Evolutionary conservation across 2,329 filamentous ascomycete species (phyloP).

Genomic region (Rhexocercosporidium sp.): DNA sequence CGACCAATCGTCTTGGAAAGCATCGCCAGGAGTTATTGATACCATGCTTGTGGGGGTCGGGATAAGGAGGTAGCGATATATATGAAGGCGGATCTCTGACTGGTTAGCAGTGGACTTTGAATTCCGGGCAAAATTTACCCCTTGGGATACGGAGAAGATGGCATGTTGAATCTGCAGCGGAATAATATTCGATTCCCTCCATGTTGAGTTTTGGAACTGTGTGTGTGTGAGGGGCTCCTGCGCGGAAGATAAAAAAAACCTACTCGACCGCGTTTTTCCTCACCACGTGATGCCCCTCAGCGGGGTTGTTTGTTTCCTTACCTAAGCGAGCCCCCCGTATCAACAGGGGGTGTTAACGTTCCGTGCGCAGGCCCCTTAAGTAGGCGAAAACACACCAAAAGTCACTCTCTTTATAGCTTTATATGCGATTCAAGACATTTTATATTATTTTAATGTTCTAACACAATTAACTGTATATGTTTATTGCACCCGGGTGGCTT

Average conservation of each 20-base stretch:
- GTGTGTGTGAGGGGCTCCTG: neutral
- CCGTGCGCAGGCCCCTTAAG: too few relatives aligned
- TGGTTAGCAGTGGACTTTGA: neutral
- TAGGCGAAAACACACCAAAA: too few relatives aligned
- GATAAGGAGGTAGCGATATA: conserved; percentile 13
- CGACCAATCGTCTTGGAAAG: conserved; percentile 1
- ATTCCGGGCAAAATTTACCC: neutral
- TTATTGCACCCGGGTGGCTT: too few relatives aligned
- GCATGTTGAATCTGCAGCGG: conserved; percentile 2
- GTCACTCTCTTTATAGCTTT: too few relatives aligned
- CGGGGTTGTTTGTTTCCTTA: neutral
- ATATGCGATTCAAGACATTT: too few relatives aligned
- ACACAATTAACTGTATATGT: too few relatives aligned
- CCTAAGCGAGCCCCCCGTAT: too few relatives aligned
- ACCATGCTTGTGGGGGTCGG: conserved; percentile 2
- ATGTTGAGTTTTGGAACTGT: neutral
- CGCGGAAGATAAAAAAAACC: neutral
- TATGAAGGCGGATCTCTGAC: conserved; percentile 14
- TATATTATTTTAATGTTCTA: too few relatives aligned
- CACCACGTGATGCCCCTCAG: neutral
- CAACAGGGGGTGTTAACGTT: too few relatives aligned
- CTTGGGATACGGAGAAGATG: neutral
- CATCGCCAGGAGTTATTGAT: conserved; percentile 8
- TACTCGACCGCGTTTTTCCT: neutral
- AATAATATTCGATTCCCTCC: conserved; percentile 4